Percentiles rank a stretch among this genome's conserved stretches.
phyloP scores from a whole-genome alignment of 2,329 filamentous ascomycete genomes.

The Stromatinia cepivora region DNA sequence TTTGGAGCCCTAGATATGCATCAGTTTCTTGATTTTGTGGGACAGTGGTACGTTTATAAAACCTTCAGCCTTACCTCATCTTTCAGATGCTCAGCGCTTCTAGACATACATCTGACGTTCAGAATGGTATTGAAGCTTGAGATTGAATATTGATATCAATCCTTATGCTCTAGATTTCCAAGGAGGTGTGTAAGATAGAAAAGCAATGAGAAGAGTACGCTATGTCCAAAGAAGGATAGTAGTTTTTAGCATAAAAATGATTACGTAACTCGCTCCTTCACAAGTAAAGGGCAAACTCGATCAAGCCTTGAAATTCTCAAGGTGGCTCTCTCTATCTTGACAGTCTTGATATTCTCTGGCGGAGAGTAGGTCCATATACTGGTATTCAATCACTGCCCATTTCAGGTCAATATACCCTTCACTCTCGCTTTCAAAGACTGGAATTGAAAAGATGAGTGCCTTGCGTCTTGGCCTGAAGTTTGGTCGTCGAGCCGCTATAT shows the following conservation, averaged over 20 bases:
- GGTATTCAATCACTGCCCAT: neutral
- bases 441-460: neutral
- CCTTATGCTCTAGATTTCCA: neutral
- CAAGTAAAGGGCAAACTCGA: neutral
- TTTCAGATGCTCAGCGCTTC: constrained; percentile 43
- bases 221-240: neutral
- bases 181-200: neutral
- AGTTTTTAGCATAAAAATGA: too few species aligned
- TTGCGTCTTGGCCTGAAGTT: constrained; percentile 9
- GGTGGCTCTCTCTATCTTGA: neutral
- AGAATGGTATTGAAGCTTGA: constrained; percentile 6
- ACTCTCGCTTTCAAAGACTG: neutral
- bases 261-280: neutral
- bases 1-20: constrained; percentile 57
- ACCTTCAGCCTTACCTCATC: constrained; percentile 28
- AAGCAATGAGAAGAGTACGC: neutral
- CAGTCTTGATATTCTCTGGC: neutral
- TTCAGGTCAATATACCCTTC: too few species aligned
- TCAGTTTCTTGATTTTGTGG: constrained; percentile 8
- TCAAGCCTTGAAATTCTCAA: too few species aligned
- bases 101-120: constrained; percentile 31
- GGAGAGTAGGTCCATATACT: neutral
- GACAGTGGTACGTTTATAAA: neutral
- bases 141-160: constrained; percentile 1
- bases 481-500: constrained; percentile 4